These are phyloP conservation scores for Quercus lobata DNA, from an alignment of 331 rosid genomes.

Conservation along the genomic window DNA sequence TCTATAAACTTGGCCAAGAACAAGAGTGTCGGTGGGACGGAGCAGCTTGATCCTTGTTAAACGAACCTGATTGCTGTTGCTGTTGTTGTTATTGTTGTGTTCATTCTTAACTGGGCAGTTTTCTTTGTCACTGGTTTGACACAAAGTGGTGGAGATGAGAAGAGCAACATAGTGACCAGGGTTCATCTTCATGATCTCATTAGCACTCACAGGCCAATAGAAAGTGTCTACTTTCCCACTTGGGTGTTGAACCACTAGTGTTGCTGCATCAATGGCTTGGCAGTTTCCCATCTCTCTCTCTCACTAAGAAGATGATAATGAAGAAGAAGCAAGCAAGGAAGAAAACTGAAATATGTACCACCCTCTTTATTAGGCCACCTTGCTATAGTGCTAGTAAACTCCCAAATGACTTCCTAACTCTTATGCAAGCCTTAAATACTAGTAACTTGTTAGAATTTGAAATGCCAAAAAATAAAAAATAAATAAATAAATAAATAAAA, in stretches of 20 bases:
- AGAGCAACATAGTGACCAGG: conserved; percentile 97
- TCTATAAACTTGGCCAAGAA: conserved; percentile 89
- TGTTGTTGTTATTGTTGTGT: background rate
- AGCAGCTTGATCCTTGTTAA: conserved; percentile 89
- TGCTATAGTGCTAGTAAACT: background rate
- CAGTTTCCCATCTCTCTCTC: conserved; percentile 75
- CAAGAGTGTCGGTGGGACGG: conserved; percentile 78
- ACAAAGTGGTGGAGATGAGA: conserved; percentile 79
- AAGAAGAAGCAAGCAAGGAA: conserved; percentile 19
- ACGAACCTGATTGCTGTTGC: conserved; percentile 41
- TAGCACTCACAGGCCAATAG: conserved; percentile 72
- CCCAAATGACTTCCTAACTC: background rate
- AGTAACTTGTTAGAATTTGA: too few relatives aligned
- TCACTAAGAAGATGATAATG: conserved; percentile 3
- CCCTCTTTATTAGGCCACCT: conserved; percentile 39
- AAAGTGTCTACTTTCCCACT: conserved; percentile 78
- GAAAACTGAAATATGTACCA: conserved; percentile 24
- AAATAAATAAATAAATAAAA: too few relatives aligned
- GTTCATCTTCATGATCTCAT: conserved; percentile 76
- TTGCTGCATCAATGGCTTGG: conserved; percentile 93
- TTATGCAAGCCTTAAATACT: background rate
- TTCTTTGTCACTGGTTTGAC: conserved; percentile 33
- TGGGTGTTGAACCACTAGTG: conserved; percentile 77
- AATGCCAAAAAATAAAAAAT: too few relatives aligned
- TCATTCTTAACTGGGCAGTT: conserved; percentile 9